Evolutionary conservation across 352 stramenopile genomes (phyloP).

Genomic region (Phytophthora tentaculata): DNA sequence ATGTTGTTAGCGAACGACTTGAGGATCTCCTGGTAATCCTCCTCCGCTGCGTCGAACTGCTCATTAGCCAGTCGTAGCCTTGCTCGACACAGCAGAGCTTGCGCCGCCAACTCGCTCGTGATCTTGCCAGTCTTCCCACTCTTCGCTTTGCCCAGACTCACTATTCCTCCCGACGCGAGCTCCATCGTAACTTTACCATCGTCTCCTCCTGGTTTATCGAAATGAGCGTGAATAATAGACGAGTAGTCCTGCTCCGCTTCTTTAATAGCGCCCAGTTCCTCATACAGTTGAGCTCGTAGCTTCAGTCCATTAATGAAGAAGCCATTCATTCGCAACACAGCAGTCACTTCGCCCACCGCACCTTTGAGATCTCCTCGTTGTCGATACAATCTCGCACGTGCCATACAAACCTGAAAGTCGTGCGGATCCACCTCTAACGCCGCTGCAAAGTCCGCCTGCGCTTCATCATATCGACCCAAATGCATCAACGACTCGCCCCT

Average conservation of each 20-base stretch:
- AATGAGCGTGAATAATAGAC: constrained; percentile 74
- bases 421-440: constrained; percentile 52
- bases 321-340: constrained; percentile 59
- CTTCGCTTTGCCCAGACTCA: constrained; percentile 31
- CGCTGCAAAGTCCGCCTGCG: constrained; percentile 54
- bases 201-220: constrained; percentile 41
- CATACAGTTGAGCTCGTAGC: constrained; percentile 61
- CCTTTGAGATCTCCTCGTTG: constrained; percentile 44
- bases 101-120: constrained; percentile 57
- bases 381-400: constrained; percentile 57
- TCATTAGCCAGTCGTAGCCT: constrained; percentile 51
- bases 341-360: constrained; percentile 64
- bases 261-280: constrained; percentile 40
- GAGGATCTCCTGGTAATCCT: constrained; percentile 70
- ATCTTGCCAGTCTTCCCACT: constrained; percentile 42
- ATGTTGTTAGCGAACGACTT: constrained; percentile 70
- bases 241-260: constrained; percentile 69
- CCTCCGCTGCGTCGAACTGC: constrained; percentile 63
- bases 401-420: constrained; percentile 70
- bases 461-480: constrained; percentile 62
- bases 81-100: constrained; percentile 62
- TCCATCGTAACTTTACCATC: constrained; percentile 38
- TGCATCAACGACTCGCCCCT: constrained; percentile 55
- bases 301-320: constrained; percentile 83
- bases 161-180: constrained; percentile 33